A percentile compares a stretch with the other conserved stretches of the same genome.
Evolutionary conservation across 2,329 filamentous ascomycete species (phyloP).

Genomic region (Pestalotiopsis sp.): DNA sequence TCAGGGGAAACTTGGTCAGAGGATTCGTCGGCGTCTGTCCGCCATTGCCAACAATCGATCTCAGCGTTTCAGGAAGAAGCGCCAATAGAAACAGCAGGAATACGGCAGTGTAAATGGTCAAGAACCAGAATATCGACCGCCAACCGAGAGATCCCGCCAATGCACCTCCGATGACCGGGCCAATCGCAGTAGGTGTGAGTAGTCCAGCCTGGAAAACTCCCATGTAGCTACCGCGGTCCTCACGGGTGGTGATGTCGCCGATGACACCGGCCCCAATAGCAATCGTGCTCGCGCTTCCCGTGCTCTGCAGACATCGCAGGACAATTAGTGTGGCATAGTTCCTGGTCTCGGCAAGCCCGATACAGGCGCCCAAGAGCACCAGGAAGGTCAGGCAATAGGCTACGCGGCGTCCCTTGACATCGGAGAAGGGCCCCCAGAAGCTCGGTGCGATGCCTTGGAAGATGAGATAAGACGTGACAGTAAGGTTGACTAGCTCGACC

Average conservation of each 20-base stretch:
- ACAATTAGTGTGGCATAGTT: conserved; percentile 38
- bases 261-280: conserved; percentile 41
- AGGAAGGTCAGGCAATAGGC: conserved; percentile 38
- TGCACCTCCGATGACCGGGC: conserved; percentile 37
- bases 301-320: conserved; percentile 42
- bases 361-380: conserved; percentile 35
- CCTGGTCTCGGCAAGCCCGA: conserved; percentile 35
- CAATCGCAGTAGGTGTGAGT: conserved; percentile 36
- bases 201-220: conserved; percentile 25
- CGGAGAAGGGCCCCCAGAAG: conserved; percentile 40
- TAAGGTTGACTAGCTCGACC: conserved; percentile 47
- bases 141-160: conserved; percentile 39
- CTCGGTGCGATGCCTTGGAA: conserved; percentile 44
- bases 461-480: conserved; percentile 49
- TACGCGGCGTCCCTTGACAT: conserved; percentile 37
- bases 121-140: conserved; percentile 46
- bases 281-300: conserved; percentile 46
- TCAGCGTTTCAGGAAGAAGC: conserved; percentile 2
- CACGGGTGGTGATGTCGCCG: conserved; percentile 38
- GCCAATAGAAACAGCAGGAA: not conserved
- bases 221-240: conserved; percentile 38
- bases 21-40: not conserved
- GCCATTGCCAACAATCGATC: conserved; percentile 1
- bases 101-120: conserved; percentile 25
- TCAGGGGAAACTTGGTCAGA: conserved; percentile 32